Conservation (phyloP, 768 basidiomycete genomes). For the Daedaleopsis sinensis region DNA sequence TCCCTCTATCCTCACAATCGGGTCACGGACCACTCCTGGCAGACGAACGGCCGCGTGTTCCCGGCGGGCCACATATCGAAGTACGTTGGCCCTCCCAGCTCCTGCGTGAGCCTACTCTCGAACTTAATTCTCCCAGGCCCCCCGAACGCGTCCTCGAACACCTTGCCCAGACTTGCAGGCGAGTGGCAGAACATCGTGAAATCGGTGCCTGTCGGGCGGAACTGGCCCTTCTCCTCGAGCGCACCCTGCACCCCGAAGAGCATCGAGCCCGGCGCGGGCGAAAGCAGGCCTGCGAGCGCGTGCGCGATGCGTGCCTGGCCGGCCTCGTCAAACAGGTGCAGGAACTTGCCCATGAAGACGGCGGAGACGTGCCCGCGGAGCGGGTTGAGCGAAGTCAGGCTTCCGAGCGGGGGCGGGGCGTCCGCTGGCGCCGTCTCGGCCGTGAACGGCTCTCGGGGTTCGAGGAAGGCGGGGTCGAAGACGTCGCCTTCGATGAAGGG, state of each 20-base stretch:
- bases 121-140: not conserved
- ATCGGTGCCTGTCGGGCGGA: not conserved
- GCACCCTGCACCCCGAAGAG: constrained; percentile 46
- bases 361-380: constrained; percentile 48
- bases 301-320: constrained; percentile 43
- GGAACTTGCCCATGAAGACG: constrained; percentile 51
- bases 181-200: constrained; percentile 35
- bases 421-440: constrained; percentile 12
- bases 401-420: constrained; percentile 30
- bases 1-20: not conserved
- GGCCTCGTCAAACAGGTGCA: constrained; percentile 45
- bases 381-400: constrained; percentile 44
- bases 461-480: constrained; percentile 48
- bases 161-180: constrained; percentile 35
- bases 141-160: constrained; percentile 36
- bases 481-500: constrained; percentile 56
- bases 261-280: constrained; percentile 38
- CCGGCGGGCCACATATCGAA: not conserved
- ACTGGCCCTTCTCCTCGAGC: constrained; percentile 32
- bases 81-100: not conserved
- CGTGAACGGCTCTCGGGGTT: constrained; percentile 23
- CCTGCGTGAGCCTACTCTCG: not conserved
- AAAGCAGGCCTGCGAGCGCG: constrained; percentile 20
- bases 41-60: not conserved
- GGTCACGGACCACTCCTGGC: not conserved